These are phyloP conservation scores for Eucalyptus melliodora DNA, from an alignment of 345 rosid genomes.

Conservation along the genomic window DNA sequence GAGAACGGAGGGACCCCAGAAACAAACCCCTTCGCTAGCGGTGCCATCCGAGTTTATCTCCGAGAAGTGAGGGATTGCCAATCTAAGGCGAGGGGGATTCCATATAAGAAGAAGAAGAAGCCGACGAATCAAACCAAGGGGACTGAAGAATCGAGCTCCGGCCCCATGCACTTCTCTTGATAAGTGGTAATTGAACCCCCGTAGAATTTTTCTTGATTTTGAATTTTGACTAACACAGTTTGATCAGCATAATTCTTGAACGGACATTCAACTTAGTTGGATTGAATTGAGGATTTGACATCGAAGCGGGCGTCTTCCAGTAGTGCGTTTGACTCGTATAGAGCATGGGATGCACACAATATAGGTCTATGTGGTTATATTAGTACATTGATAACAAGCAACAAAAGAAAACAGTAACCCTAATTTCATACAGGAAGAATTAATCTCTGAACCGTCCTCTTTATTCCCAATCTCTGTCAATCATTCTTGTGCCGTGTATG, in stretches of 20 bases:
- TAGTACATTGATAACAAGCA: background rate
- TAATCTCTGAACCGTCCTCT: background rate
- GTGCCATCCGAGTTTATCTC: slow-evolving; percentile 55
- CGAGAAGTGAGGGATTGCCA: slow-evolving; percentile 78
- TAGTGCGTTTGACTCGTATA: background rate
- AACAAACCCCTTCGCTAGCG: slow-evolving; percentile 76
- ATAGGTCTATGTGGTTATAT: background rate
- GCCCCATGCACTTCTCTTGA: slow-evolving; percentile 27
- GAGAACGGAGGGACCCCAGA: slow-evolving; percentile 78
- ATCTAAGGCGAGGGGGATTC: slow-evolving; percentile 83
- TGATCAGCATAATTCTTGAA: background rate
- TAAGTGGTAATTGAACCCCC: background rate
- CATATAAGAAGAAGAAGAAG: slow-evolving; percentile 81
- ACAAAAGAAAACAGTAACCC: background rate
- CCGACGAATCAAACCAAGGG: slow-evolving; percentile 6
- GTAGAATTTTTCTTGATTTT: background rate
- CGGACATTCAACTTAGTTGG: background rate
- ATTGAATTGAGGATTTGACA: background rate
- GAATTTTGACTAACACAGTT: background rate
- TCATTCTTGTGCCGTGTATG: background rate
- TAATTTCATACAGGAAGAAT: background rate
- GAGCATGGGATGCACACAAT: background rate
- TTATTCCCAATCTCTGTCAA: background rate
- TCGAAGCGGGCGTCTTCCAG: background rate
- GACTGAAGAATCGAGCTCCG: slow-evolving; percentile 26